phyloP scores from a whole-genome alignment of 495 filamentous ascomycete genomes.

The Aspergillus heteromorphus region DNA sequence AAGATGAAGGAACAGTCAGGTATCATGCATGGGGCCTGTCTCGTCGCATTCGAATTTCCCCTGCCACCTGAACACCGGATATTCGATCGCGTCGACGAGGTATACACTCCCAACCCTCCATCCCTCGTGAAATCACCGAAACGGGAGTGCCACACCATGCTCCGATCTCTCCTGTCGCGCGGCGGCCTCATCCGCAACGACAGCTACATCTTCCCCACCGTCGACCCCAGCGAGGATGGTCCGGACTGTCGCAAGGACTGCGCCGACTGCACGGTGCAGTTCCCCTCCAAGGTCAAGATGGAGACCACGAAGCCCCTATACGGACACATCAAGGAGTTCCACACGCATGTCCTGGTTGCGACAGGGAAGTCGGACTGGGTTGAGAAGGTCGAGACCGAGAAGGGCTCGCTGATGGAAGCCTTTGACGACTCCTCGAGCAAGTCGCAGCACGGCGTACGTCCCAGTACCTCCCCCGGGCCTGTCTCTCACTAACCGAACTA shows the following conservation, averaged over 20 bases:
- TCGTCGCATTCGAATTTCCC: neutral
- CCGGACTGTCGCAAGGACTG: conserved; percentile 86
- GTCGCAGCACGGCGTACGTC: conserved; percentile 67
- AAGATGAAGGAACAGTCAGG: neutral
- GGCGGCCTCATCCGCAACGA: conserved; percentile 17
- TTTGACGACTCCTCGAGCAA: conserved; percentile 53
- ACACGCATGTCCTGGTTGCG: conserved; percentile 81
- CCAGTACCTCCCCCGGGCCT: too few species aligned
- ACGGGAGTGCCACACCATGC: conserved; percentile 19
- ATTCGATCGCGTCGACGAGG: too few species aligned
- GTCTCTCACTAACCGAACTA: conserved; percentile 27
- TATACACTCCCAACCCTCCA: neutral
- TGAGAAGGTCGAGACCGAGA: conserved; percentile 75
- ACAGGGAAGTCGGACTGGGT: conserved; percentile 94
- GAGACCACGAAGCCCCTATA: conserved; percentile 73
- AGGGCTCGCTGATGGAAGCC: conserved; percentile 88
- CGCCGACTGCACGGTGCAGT: conserved; percentile 66
- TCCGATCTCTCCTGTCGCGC: conserved; percentile 33
- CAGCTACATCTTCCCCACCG: conserved; percentile 45
- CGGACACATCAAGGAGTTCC: conserved; percentile 79
- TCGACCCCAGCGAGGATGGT: conserved; percentile 65
- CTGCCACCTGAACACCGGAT: too few species aligned
- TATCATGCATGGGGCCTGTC: neutral
- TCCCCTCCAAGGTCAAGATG: conserved; percentile 66
- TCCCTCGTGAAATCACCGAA: neutral